A percentile compares a stretch with the other conserved stretches of the same genome.
Conservation (phyloP, 176 grass and related monocot genomes). For the Eleusine indica region DNA sequence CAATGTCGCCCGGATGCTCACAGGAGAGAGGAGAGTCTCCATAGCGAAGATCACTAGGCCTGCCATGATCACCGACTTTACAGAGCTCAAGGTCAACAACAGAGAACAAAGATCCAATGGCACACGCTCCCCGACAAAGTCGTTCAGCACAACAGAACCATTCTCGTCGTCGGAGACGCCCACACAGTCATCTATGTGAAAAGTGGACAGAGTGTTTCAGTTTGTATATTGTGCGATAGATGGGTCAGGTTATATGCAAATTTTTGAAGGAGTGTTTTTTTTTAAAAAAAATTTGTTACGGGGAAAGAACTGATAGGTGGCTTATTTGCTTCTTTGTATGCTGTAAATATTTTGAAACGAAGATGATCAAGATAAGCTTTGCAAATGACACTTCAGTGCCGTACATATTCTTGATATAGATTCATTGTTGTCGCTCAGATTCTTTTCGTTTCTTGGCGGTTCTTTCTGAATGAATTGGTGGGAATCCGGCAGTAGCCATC, state of each 20-base stretch:
- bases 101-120: constrained; percentile 7
- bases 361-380: constrained; percentile 24
- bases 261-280: constrained; percentile 22
- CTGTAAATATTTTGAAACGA: constrained; percentile 40
- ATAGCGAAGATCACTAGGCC: constrained; percentile 66
- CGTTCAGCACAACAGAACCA: constrained; percentile 46
- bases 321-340: constrained; percentile 24
- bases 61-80: constrained; percentile 73
- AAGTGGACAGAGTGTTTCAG: neutral
- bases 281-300: constrained; percentile 15
- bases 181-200: constrained; percentile 47
- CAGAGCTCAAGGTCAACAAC: constrained; percentile 74
- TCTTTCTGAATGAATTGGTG: neutral
- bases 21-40: constrained; percentile 48
- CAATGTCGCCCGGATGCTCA: constrained; percentile 60
- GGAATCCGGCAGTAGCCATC: neutral
- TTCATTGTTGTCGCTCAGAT: neutral
- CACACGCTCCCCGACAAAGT: constrained; percentile 15
- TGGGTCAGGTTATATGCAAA: neutral
- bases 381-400: constrained; percentile 5
- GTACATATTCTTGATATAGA: neutral
- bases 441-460: neutral
- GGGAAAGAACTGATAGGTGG: constrained; percentile 20
- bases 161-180: constrained; percentile 45
- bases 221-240: constrained; percentile 41